Evolutionary conservation across 2,329 filamentous ascomycete species (phyloP), one percentile per base, ranked within the genome.

Genomic region (Ceratocystis harringtonii): DNA sequence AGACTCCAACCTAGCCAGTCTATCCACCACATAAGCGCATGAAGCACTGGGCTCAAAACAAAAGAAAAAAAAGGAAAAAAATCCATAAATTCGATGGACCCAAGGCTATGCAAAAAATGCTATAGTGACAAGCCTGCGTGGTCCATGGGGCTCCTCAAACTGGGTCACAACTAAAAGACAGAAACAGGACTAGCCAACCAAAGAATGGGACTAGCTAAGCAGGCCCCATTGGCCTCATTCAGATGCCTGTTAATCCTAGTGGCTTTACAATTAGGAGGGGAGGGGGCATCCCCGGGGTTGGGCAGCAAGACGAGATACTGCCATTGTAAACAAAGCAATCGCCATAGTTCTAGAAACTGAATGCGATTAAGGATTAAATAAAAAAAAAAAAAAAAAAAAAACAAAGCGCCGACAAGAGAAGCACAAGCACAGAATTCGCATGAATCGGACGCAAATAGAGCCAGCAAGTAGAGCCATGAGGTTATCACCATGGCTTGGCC

Each of bases 211-310:
- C 32, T 15, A 41, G 36, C 36, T 41, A 52, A 19, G 48, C 5
- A 52, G n/a, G 25, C 28, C 48, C 30, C 55, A 58, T 58, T 58
- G 55, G 55, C 55, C 55, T 57, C 52, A 57, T 57, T 36, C 52
- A 19, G 28, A 32, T 57, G 30, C 52, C 8, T n/a, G 30, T n/a
- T 30, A 58, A 58, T 58, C 55, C 55, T 58, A 15, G 48, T n/a
- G 45, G 45, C 48, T 50, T 50, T 50, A 19, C 48, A 22, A 19
- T 50, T 10, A 25, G 22, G 48, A 48, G 19, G 17, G 17, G 44
- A 48, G n/a, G 44, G 44, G 50, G 50, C 55, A n/a, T 58, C 3
- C 10, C 55, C 17, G 55, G 55, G 55, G 28, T 58, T 58, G 55
- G 55, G 55, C 55, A 58, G 55, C 55, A 58, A 58, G 55, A 36